Base-by-base conservation (phyloP, 2,329 filamentous ascomycete species). In the Acarospora socialis region DNA sequence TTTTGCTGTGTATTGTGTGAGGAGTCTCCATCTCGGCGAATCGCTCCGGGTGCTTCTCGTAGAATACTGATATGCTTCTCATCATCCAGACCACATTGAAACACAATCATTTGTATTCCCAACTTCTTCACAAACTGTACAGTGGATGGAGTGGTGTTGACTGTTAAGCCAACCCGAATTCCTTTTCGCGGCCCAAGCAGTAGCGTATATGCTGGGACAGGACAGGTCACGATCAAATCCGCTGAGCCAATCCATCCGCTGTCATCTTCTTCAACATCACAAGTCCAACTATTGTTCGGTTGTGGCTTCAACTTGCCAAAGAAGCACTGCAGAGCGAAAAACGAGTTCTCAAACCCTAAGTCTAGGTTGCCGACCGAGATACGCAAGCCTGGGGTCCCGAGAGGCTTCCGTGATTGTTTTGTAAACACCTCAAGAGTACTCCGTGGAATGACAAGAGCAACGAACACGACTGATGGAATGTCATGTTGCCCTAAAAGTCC, bases 161-260 rank as follows among this genome's bases (percentile, higher is more conserved):
- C 15, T 4, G 5, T 21, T 17, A 38, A 25, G 22, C 18, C 17
- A 15, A 35, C 33, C 15, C 9, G 19, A 9, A 35, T 25, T 18
- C 24, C 23, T 15, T 31, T 18, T 27, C 15, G 18, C 13, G 27
- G 28, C 9, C 32, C 33, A 7, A 15, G 18, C 2, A 31, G 20
- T 6, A 37, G 24, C 10, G 19, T 15, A 12, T 15, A 39, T 13
- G 34, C 21, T 8, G 37, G 34, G 5, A 37, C 29, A 9, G 34
- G 21, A 29, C 34, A 39, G 5, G 26, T 34, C 8, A 37, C 25
- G 2, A 39, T 19, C 9, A 39, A 28, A 19, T 39, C 37, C n/a
- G 33, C 15, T 12, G 28, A 26, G 20, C 37, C 34, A 7, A 16
- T 18, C 37, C 37, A 39, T 18, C 34, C 37, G 8, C 16, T 12